phyloP scores from a whole-genome alignment of 768 basidiomycete species.

The Suillus lakei region DNA sequence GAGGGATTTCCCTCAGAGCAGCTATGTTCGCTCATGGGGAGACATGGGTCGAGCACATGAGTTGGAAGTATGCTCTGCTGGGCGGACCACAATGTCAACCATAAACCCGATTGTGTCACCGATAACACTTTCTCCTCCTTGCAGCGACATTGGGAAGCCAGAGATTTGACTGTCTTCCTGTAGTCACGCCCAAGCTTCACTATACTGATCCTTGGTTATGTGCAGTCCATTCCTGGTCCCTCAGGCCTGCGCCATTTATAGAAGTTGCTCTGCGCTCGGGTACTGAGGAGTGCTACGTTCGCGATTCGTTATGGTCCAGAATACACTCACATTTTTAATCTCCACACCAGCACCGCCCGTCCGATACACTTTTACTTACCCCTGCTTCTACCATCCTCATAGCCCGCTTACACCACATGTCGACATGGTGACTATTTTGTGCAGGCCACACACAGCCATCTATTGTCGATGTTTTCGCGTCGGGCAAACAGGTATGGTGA shows the following conservation, averaged over 20 bases:
- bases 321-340: constrained; percentile 21
- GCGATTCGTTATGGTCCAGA: constrained; percentile 51
- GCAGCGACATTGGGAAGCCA: constrained; percentile 69
- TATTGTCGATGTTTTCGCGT: neutral
- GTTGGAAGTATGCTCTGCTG: constrained; percentile 78
- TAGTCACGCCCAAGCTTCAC: constrained; percentile 66
- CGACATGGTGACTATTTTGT: neutral
- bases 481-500: neutral
- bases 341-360: neutral
- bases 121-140: constrained; percentile 64
- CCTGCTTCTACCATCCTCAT: neutral
- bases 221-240: constrained; percentile 51
- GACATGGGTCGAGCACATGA: constrained; percentile 65
- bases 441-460: too few relatives aligned
- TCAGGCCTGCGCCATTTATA: constrained; percentile 70
- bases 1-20: constrained; percentile 75
- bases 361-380: neutral
- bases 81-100: constrained; percentile 77
- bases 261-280: constrained; percentile 70
- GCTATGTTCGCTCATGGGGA: constrained; percentile 80
- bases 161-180: constrained; percentile 68
- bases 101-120: constrained; percentile 79
- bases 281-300: constrained; percentile 50
- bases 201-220: constrained; percentile 66
- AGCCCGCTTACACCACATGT: neutral